A percentile compares a stretch with the other conserved stretches of the same genome.
phyloP scores from a whole-genome alignment of 2,329 filamentous ascomycete species.

The Teratosphaeria epicoccoides region DNA sequence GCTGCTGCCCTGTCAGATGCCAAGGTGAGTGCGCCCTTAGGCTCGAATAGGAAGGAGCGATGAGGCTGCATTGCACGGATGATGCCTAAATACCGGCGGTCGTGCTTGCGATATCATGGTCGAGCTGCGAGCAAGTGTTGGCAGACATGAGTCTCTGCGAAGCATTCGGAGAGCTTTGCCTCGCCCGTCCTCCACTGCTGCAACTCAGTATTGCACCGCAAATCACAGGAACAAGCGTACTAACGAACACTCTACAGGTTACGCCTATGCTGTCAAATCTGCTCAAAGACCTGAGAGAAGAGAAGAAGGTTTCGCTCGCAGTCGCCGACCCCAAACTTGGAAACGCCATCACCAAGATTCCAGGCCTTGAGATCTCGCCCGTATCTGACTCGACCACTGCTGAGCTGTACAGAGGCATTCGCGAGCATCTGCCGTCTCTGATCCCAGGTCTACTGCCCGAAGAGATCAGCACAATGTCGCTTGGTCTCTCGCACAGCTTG shows the following conservation, averaged over 20 bases:
- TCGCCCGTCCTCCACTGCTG: not conserved
- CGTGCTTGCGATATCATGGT: too few species aligned
- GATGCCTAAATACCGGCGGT: too few species aligned
- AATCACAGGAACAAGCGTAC: not conserved
- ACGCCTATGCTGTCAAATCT: slow-evolving; percentile 74
- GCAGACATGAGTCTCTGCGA: not conserved
- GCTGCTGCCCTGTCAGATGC: slow-evolving; percentile 80
- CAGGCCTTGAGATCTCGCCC: slow-evolving; percentile 72
- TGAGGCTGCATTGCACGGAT: too few species aligned
- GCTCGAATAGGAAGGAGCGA: not conserved
- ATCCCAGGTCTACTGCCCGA: slow-evolving; percentile 78
- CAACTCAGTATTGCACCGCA: not conserved
- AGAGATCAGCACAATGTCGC: slow-evolving; percentile 85
- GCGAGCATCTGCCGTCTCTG: slow-evolving; percentile 77
- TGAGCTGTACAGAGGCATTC: slow-evolving; percentile 90
- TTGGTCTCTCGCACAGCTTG: slow-evolving; percentile 93
- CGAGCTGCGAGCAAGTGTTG: not conserved
- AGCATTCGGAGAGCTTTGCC: not conserved
- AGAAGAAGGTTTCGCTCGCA: slow-evolving; percentile 92
- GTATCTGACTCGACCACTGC: slow-evolving; percentile 72
- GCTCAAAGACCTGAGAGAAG: slow-evolving; percentile 83
- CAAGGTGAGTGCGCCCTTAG: slow-evolving; percentile 43
- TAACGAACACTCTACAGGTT: slow-evolving; percentile 37
- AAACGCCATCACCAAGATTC: slow-evolving; percentile 83
- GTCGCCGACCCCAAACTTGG: slow-evolving; percentile 89